Evolutionary conservation across 768 basidiomycete genomes (phyloP).

Genomic region (Mycena galopus): DNA sequence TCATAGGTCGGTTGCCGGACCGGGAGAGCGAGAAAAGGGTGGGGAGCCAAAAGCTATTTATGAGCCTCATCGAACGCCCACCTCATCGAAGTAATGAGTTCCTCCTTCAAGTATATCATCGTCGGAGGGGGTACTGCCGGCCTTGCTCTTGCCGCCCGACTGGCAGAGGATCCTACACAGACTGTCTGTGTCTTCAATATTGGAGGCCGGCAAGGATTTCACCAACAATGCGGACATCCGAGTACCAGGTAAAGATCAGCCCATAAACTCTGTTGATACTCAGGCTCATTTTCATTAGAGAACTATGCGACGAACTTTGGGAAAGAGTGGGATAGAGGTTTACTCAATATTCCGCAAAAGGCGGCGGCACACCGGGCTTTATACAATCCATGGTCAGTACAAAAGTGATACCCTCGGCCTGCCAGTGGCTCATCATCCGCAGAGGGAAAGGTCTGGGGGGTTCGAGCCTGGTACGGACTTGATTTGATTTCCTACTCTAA

Average conservation of each 20-base stretch:
- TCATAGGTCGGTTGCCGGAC: no score
- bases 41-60: no score
- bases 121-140: slow-evolving; percentile 45
- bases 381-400: slow-evolving; percentile 4
- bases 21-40: no score
- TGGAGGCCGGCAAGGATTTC: slow-evolving; percentile 42
- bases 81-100: no score
- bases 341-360: slow-evolving; percentile 14
- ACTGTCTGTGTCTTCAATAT: slow-evolving; percentile 53
- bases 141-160: slow-evolving; percentile 52
- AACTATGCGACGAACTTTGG: slow-evolving; percentile 24
- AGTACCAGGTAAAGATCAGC: slow-evolving; percentile 9
- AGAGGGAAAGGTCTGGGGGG: slow-evolving; percentile 18
- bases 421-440: background rate
- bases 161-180: slow-evolving; percentile 49
- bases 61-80: no score
- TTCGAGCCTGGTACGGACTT: slow-evolving; percentile 8
- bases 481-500: no score
- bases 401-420: background rate
- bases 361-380: background rate
- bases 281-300: no score
- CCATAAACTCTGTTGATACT: background rate
- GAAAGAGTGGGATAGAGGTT: slow-evolving; percentile 11
- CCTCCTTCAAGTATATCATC: slow-evolving; percentile 28
- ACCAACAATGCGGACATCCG: slow-evolving; percentile 11